Evolutionary conservation across 2,329 filamentous ascomycete species (phyloP), one percentile per base, ranked within the genome.

Genomic region (Aspergillus sp.): DNA sequence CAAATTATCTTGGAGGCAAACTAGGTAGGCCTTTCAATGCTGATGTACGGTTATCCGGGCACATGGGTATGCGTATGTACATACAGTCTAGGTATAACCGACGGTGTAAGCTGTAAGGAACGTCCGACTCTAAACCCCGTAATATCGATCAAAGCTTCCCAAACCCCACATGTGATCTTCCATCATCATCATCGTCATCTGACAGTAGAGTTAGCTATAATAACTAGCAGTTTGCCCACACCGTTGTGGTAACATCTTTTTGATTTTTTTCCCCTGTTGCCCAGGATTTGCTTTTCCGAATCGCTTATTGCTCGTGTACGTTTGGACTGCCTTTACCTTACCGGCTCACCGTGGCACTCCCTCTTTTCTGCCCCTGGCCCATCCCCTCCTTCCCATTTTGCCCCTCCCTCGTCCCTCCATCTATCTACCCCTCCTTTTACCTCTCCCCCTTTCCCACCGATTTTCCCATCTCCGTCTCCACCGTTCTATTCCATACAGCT

Each of bases 141-240:
- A 19, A 19, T 19, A 19, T 19, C 19, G 19, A 19, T 19, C 19
- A 19, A 19, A 26, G 31, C 28, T 13, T 40, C 30, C n/a, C 10
- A 10, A 32, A 8, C 49, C 47, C 50, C 48, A 52, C 50, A 51
- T 53, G 50, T 53, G 50, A 53, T 51, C 37, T 33, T 31, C 45
- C 11, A 19, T 19, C 19, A 19, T 19, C 19, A 19, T 19, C 19
- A 19, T 19, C 19, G 19, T 19, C 19, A 19, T 19, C 19, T 19
- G 19, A 19, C 19, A 19, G 19, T 19, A 19, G 19, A 19, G 19
- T 19, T 19, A 19, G 19, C 19, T 19, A 19, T 19, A 19, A 19
- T 19, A 19, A 19, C 19, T 19, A 19, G 19, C 19, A 19, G 19
- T 19, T 19, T 19, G 19, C 19, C 19, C 19, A 19, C 19, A 19